A percentile compares a stretch with the other conserved stretches of the same genome.
phyloP scores from a whole-genome alignment of 1,284 basidiomycete genomes.

The Pseudozyma sp. region DNA sequence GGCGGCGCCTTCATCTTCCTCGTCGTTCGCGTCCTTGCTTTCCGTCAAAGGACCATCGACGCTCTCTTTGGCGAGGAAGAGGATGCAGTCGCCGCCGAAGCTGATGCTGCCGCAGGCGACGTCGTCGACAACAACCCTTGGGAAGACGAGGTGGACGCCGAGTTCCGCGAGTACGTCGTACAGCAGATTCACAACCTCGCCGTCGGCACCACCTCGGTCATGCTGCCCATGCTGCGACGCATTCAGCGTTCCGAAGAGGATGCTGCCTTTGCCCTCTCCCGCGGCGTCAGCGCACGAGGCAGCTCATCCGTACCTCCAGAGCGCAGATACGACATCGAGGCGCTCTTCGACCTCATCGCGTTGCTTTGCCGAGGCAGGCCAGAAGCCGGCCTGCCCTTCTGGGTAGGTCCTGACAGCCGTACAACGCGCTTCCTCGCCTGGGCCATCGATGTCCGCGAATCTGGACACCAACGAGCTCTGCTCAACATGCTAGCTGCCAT shows the following conservation, averaged over 20 bases:
- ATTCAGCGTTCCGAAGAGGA: slow-evolving; percentile 67
- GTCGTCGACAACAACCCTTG: slow-evolving; percentile 45
- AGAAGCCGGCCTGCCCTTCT: slow-evolving; percentile 62
- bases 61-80: slow-evolving; percentile 74
- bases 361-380: slow-evolving; percentile 60
- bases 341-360: slow-evolving; percentile 65
- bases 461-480: slow-evolving; percentile 64
- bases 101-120: slow-evolving; percentile 52
- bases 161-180: slow-evolving; percentile 65
- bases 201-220: slow-evolving; percentile 49
- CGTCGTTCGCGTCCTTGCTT: slow-evolving; percentile 67
- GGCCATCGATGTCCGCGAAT: slow-evolving; percentile 67
- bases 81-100: slow-evolving; percentile 51
- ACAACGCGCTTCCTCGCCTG: slow-evolving; percentile 65
- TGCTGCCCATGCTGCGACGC: slow-evolving; percentile 63
- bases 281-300: slow-evolving; percentile 26
- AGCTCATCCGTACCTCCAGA: slow-evolving; percentile 56
- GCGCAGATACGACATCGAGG: slow-evolving; percentile 67
- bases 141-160: slow-evolving; percentile 69
- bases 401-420: slow-evolving; percentile 70
- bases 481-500: slow-evolving; percentile 66
- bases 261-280: slow-evolving; percentile 59
- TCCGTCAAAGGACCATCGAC: slow-evolving; percentile 65
- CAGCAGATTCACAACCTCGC: slow-evolving; percentile 62
- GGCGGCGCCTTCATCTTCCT: slow-evolving; percentile 86